phyloP scores from a whole-genome alignment of 441 rosid species.

The Monsonia emarginata region DNA sequence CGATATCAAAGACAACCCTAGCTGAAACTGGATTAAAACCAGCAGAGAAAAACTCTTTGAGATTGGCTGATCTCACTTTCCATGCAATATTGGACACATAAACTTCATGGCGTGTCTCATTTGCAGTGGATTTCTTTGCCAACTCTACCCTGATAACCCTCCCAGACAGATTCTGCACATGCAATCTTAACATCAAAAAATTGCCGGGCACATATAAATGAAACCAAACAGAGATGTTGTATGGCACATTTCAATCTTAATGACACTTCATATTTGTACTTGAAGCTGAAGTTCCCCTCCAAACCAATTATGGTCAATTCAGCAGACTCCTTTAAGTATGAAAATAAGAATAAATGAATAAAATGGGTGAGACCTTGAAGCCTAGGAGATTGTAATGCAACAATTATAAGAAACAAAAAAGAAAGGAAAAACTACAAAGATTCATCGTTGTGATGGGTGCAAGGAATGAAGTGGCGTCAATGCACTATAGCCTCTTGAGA shows the following conservation, averaged over 20 bases:
- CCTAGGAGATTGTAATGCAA: neutral
- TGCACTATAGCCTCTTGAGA: neutral
- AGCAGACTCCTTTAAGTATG: neutral
- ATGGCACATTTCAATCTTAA: neutral
- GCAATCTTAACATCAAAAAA: neutral
- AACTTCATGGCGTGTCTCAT: conserved; percentile 60
- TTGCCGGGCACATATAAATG: neutral
- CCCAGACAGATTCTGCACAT: conserved; percentile 58
- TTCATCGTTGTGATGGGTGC: no score
- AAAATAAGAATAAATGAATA: neutral
- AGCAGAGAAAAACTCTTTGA: conserved; percentile 56
- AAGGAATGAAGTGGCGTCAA: no score
- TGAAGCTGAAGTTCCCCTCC: neutral
- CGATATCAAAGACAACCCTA: conserved; percentile 53
- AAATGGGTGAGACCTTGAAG: no score
- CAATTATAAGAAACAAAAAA: no score
- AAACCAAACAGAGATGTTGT: neutral
- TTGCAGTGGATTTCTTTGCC: conserved; percentile 48
- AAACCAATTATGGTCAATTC: neutral
- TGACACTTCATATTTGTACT: neutral
- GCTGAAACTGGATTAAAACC: conserved; percentile 50
- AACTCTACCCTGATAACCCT: conserved; percentile 64
- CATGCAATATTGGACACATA: conserved; percentile 76
- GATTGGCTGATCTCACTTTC: conserved; percentile 72
- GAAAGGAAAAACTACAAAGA: no score